phyloP scores from a whole-genome alignment of 73 alveolate species.

The Stentor coeruleus region DNA sequence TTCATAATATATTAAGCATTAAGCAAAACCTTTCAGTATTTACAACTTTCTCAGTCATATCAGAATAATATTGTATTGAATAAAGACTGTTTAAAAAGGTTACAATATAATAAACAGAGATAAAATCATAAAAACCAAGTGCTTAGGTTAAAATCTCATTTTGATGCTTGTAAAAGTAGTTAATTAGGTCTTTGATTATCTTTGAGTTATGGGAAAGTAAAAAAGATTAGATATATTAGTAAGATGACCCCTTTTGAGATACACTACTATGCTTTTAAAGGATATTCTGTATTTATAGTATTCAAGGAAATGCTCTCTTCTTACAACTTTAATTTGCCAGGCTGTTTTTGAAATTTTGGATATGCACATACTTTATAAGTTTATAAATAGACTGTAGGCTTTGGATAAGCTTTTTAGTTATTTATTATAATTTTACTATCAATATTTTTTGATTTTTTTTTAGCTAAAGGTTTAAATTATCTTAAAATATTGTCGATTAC shows the following conservation, averaged over 20 bases:
- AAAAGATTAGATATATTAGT: background rate
- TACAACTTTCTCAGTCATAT: background rate
- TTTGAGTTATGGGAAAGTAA: too few species aligned
- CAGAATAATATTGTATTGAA: background rate
- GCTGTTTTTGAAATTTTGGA: too few species aligned
- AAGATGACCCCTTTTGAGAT: background rate
- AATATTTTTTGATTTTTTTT: too few species aligned
- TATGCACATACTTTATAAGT: background rate
- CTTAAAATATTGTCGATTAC: background rate
- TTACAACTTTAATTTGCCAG: background rate
- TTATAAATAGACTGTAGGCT: too few species aligned
- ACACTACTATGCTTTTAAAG: too few species aligned
- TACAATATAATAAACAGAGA: background rate
- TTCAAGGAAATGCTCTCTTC: background rate
- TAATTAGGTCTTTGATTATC: background rate
- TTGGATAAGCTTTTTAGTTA: background rate
- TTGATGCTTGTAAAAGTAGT: background rate
- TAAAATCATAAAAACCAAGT: background rate
- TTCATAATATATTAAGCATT: background rate
- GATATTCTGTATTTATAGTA: too few species aligned
- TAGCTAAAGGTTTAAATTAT: background rate
- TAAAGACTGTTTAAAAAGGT: background rate
- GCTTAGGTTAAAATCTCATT: conserved; percentile 14
- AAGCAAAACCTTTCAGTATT: background rate
- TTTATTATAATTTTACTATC: too few species aligned